Base-by-base conservation (phyloP, 768 basidiomycete species). In the Pleurotus pulmonarius region DNA sequence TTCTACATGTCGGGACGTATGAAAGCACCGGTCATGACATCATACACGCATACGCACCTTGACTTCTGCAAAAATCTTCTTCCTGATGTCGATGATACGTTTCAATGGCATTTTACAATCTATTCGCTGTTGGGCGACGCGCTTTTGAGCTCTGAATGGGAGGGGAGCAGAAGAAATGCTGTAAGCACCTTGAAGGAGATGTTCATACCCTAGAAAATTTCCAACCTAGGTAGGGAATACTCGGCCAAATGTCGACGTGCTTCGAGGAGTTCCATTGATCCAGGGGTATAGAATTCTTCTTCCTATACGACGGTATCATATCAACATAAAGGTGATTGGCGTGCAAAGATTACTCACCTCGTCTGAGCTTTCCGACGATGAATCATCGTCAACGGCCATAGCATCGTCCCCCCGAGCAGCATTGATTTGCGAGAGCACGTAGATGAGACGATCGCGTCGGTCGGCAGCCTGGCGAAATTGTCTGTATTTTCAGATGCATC, bases 231-330 rank as follows among this genome's bases (percentile, higher is more conserved):
- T 62, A 98, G 80, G 67, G 97, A 98, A 75, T 86, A 98, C 71
- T 93, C 90, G 57, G 95, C 95, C 66, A 98, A 83, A 63, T 78
- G 83, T 69, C 90, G 80, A 61, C 97, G 83, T 38, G 94, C 87
- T 66, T 90, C 86, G 49, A 97, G 77, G 57, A 99, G 81, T 62
- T 92, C 92, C 18, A 93, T 77, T 3, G 92, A 86, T 5, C 97
- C 96, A 22, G 88, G 88, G 5, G 95, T 88, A 70, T 95, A 98
- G 76, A 98, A 99, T 67, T 99, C 97, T 68, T 93, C 92, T 65
- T 92, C 88, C 86, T 94, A 65, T 37, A 48, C 44, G 24, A 16
- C 29, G 9, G 29, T 34, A 2, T 34, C 29, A 40, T 29, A 39
- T 63, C 46, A 55, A 49, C 18, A 26, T 24, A 54, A 56, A 24